Conservation (phyloP, 83 land plant genomes). For the Larix sibirica region DNA sequence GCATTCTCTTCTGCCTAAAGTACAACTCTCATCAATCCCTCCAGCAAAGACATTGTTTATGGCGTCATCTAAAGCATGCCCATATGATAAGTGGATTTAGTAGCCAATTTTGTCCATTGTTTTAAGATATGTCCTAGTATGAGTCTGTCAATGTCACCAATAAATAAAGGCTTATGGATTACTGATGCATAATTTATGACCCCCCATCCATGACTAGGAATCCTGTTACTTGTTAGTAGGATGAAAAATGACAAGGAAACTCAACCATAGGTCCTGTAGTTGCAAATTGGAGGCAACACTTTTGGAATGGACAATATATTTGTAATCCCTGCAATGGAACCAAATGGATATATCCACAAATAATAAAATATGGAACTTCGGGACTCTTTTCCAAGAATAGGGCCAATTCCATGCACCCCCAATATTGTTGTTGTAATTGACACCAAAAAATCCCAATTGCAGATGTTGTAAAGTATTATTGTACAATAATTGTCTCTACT, state of each 20-base stretch:
- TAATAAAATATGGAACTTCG: neutral
- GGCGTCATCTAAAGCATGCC: slow-evolving; percentile 96
- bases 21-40: slow-evolving; percentile 93
- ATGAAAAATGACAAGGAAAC: slow-evolving; percentile 60
- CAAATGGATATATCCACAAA: slow-evolving; percentile 92
- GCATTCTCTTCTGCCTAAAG: slow-evolving; percentile 70
- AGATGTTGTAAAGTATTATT: too few species aligned
- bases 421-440: too few species aligned
- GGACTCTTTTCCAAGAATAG: too few species aligned
- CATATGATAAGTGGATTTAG: slow-evolving; percentile 79
- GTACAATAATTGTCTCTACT: too few species aligned
- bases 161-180: slow-evolving; percentile 83
- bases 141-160: slow-evolving; percentile 60
- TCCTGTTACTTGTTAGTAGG: slow-evolving; percentile 44
- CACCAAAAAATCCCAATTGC: too few species aligned
- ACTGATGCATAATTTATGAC: slow-evolving; percentile 64
- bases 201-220: slow-evolving; percentile 77
- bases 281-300: slow-evolving; percentile 77
- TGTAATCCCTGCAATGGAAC: slow-evolving; percentile 76
- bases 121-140: slow-evolving; percentile 79
- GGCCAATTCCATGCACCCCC: too few species aligned
- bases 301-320: slow-evolving; percentile 66
- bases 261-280: slow-evolving; percentile 87
- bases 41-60: slow-evolving; percentile 93
- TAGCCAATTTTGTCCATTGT: slow-evolving; percentile 67